These are phyloP conservation scores for Solanum chilense DNA, from an alignment of 257 asterid genomes.

Conservation along the genomic window DNA sequence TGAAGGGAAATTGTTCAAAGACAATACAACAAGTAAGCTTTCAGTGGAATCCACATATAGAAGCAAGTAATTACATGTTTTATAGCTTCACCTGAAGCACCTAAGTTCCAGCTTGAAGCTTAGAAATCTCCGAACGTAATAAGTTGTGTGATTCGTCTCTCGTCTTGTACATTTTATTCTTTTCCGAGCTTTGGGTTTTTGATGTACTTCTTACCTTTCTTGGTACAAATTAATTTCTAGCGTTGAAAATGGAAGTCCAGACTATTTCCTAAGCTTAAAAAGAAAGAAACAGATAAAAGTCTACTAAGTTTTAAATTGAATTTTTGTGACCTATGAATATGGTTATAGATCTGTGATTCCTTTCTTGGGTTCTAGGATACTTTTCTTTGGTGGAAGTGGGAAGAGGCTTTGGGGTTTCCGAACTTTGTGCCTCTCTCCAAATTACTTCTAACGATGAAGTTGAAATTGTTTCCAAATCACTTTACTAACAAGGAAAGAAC, in stretches of 20 bases:
- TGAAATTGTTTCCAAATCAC: not conserved
- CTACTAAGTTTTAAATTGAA: not conserved
- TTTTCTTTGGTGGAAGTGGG: not conserved
- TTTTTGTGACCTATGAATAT: not conserved
- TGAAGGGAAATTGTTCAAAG: not conserved
- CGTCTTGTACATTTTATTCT: not conserved
- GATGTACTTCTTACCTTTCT: not conserved
- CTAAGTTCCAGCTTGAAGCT: not conserved
- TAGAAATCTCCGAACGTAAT: not conserved
- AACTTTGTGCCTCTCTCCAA: not conserved
- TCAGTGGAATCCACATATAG: not conserved
- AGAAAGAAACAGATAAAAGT: not conserved
- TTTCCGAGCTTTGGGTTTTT: not conserved
- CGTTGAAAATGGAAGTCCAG: not conserved
- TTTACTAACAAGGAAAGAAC: not conserved
- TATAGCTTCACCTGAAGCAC: not conserved
- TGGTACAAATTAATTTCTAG: not conserved
- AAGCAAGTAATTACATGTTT: not conserved
- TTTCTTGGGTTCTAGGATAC: not conserved
- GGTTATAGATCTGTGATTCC: not conserved
- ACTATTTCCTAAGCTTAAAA: not conserved
- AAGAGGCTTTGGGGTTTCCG: not conserved
- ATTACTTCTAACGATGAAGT: not conserved
- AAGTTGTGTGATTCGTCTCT: not conserved
- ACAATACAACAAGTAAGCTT: not conserved